Conservation (phyloP, 2,329 filamentous ascomycete species). For the Grosmannia serpens region DNA sequence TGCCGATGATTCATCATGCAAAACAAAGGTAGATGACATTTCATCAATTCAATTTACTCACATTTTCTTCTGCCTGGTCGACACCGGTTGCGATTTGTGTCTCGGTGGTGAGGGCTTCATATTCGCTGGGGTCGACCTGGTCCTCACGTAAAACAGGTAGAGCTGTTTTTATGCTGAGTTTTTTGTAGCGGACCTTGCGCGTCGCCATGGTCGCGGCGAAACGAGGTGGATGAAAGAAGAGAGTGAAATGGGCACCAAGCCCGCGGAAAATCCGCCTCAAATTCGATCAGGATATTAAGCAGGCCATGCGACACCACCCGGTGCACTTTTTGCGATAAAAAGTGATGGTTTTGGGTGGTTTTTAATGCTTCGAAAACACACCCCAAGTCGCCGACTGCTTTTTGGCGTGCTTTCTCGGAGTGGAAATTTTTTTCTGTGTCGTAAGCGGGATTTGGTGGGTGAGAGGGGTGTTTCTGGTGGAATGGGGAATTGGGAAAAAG, state of each 20-base stretch:
- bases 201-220: conserved; percentile 40
- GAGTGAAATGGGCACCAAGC: conserved; percentile 19
- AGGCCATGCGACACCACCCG: conserved; percentile 39
- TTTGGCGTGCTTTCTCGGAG: not conserved
- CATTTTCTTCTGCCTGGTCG: conserved; percentile 93
- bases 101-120: conserved; percentile 75
- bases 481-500: not conserved
- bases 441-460: conserved; percentile 4
- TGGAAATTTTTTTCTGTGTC: conserved; percentile 2
- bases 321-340: conserved; percentile 44
- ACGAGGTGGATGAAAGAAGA: conserved; percentile 19
- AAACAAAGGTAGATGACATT: conserved; percentile 7
- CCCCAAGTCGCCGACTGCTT: not conserved
- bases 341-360: conserved; percentile 36
- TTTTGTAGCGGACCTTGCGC: conserved; percentile 70
- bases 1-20: not conserved
- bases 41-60: conserved; percentile 41
- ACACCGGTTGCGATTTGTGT: conserved; percentile 89
- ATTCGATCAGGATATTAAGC: conserved; percentile 51
- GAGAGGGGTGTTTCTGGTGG: conserved; percentile 1
- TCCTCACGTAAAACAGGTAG: conserved; percentile 80
- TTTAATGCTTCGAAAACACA: conserved; percentile 32
- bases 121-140: conserved; percentile 77
- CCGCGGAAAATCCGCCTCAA: conserved; percentile 50
- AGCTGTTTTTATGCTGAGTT: conserved; percentile 82